Conservation (phyloP, 371 early-diverging fungal genomes). For the Saksenaea oblongispora region DNA sequence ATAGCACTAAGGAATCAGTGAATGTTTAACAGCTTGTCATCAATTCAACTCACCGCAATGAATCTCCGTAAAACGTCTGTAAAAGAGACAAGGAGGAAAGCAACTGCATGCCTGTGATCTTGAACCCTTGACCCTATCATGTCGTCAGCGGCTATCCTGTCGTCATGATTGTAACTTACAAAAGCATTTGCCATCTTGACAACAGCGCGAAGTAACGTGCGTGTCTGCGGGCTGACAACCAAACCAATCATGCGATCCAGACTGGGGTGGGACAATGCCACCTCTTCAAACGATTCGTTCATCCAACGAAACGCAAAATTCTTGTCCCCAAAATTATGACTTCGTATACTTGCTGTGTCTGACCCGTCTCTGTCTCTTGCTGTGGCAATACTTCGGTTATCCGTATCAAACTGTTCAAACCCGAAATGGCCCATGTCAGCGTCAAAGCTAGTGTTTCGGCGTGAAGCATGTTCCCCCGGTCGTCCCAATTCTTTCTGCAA, state of each 20-base stretch:
- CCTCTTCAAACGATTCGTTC: conserved; percentile 53
- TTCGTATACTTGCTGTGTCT: conserved; percentile 39
- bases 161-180: conserved; percentile 21
- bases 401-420: conserved; percentile 32
- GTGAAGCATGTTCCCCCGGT: neutral
- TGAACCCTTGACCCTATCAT: conserved; percentile 72
- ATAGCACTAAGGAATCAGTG: neutral
- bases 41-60: conserved; percentile 44
- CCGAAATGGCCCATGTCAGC: conserved; percentile 17
- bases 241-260: conserved; percentile 55
- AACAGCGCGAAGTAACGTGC: conserved; percentile 47
- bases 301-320: conserved; percentile 53
- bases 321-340: conserved; percentile 52
- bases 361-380: conserved; percentile 5
- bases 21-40: neutral
- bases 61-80: conserved; percentile 59
- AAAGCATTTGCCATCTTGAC: conserved; percentile 51
- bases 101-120: conserved; percentile 69
- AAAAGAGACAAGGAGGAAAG: conserved; percentile 67
- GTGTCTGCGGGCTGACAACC: conserved; percentile 53
- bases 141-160: neutral
- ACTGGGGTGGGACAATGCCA: conserved; percentile 50
- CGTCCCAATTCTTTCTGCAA: conserved; percentile 21
- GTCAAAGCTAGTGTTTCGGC: conserved; percentile 10
- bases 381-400: conserved; percentile 13